phyloP scores from a whole-genome alignment of 805 yeast genomes.

The Yarrowia divulgata region DNA sequence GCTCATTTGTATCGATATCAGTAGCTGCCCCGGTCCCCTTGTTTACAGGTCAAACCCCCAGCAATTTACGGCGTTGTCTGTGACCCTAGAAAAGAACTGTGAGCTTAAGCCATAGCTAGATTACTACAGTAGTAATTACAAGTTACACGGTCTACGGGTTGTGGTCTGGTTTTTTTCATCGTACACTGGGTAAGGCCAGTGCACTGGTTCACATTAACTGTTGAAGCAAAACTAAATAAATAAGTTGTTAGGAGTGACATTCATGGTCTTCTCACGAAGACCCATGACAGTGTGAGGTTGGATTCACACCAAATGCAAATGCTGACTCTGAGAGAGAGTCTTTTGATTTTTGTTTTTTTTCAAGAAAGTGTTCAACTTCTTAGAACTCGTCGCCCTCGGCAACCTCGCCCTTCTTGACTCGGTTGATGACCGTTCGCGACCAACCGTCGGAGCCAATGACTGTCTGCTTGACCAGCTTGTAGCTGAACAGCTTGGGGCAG shows the following conservation, averaged over 20 bases:
- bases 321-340: not conserved
- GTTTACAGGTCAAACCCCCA: not conserved
- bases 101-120: not conserved
- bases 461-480: conserved; percentile 15
- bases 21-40: not conserved
- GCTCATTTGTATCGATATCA: no score
- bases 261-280: not conserved
- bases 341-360: conserved; percentile 6
- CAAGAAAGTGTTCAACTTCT: not conserved
- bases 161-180: not conserved
- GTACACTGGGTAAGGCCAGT: conserved; percentile 16
- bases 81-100: no score
- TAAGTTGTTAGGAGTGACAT: conserved; percentile 37
- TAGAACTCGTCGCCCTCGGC: conserved; percentile 20
- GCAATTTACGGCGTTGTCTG: not conserved
- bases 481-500: conserved; percentile 56
- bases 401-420: conserved; percentile 27
- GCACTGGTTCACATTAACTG: conserved; percentile 34
- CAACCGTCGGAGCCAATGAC: conserved; percentile 40
- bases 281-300: conserved; percentile 35
- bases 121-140: no score
- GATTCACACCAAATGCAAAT: conserved; percentile 38
- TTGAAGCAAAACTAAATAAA: conserved; percentile 39
- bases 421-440: conserved; percentile 34
- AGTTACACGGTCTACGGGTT: not conserved